A percentile compares a stretch with the other conserved stretches of the same genome.
These are phyloP conservation scores for Talaromyces albobiverticillius DNA, from an alignment of 2,329 filamentous ascomycete species.

Conservation along the genomic window DNA sequence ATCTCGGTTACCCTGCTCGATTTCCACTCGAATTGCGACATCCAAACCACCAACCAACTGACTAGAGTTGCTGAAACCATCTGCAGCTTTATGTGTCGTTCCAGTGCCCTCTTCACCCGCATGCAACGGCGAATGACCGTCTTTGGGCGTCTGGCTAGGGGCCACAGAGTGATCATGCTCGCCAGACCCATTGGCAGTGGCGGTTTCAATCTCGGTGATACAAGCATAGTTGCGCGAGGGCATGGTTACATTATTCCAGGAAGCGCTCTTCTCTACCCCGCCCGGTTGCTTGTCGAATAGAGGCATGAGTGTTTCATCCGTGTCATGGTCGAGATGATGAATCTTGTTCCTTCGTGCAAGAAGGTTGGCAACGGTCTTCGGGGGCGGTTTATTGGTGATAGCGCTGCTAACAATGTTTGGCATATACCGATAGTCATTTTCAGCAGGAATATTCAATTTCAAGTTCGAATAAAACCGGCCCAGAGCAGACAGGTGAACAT, in stretches of 20 bases:
- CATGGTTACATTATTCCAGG: constrained; percentile 83
- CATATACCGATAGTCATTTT: constrained; percentile 62
- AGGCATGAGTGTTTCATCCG: constrained; percentile 62
- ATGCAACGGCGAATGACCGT: constrained; percentile 71
- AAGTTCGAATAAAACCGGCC: constrained; percentile 65
- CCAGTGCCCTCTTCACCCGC: constrained; percentile 75
- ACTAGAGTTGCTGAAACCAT: constrained; percentile 37
- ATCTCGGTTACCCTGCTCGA: constrained; percentile 40
- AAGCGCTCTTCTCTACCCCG: constrained; percentile 60
- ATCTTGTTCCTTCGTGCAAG: constrained; percentile 64
- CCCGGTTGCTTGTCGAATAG: constrained; percentile 62
- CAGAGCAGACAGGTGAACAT: constrained; percentile 62
- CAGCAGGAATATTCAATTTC: constrained; percentile 53
- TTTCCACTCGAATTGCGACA: constrained; percentile 46
- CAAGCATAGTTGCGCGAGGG: constrained; percentile 64
- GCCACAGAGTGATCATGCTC: constrained; percentile 11
- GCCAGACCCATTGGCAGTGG: constrained; percentile 22
- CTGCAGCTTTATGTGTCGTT: constrained; percentile 71
- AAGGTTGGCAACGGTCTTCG: constrained; percentile 62
- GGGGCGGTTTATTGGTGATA: constrained; percentile 67
- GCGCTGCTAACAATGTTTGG: constrained; percentile 63
- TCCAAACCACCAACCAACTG: constrained; percentile 43
- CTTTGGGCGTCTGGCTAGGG: constrained; percentile 42
- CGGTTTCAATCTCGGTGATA: constrained; percentile 52
- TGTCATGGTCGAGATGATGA: constrained; percentile 61